phyloP scores from a whole-genome alignment of 2,329 filamentous ascomycete genomes.

The Alternaria sp. region DNA sequence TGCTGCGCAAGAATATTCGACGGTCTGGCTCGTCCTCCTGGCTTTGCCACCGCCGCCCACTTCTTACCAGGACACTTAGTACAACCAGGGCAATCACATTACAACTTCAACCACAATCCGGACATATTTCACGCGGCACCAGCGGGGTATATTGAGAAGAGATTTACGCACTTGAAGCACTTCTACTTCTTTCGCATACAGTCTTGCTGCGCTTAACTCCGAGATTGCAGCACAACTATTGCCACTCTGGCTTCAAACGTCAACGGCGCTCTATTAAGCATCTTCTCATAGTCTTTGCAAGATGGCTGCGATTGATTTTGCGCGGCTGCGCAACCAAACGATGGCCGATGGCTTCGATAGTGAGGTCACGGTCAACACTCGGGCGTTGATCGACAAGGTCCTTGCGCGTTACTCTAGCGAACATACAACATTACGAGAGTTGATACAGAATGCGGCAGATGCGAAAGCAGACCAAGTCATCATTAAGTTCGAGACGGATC shows the following conservation, averaged over 20 bases:
- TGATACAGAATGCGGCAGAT: conserved; percentile 98
- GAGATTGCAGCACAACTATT: background rate
- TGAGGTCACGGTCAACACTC: conserved; percentile 96
- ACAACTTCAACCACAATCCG: background rate
- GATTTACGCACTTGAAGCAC: background rate
- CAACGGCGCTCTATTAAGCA: background rate
- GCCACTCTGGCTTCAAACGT: conserved; percentile 1
- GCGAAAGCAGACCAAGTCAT: conserved; percentile 89
- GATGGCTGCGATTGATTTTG: conserved; percentile 61
- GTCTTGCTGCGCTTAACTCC: background rate
- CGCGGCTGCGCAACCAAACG: conserved; percentile 82
- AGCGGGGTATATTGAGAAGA: background rate
- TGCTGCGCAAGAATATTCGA: conserved; percentile 22
- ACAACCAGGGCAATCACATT: conserved; percentile 3
- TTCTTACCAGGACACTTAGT: conserved; percentile 5
- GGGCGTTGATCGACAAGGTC: conserved; percentile 97
- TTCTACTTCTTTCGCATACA: background rate
- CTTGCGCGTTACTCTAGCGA: conserved; percentile 96
- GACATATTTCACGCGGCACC: background rate
- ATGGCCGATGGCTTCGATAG: conserved; percentile 92
- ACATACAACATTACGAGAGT: conserved; percentile 86
- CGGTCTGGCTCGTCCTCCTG: conserved; percentile 30
- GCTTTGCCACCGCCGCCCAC: conserved; percentile 46
- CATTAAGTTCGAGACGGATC: conserved; percentile 90
- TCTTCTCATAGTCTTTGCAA: background rate